Evolutionary conservation across 257 asterid genomes (phyloP), one percentile per base, ranked within the genome.

Genomic region (Cordia subcordata): DNA sequence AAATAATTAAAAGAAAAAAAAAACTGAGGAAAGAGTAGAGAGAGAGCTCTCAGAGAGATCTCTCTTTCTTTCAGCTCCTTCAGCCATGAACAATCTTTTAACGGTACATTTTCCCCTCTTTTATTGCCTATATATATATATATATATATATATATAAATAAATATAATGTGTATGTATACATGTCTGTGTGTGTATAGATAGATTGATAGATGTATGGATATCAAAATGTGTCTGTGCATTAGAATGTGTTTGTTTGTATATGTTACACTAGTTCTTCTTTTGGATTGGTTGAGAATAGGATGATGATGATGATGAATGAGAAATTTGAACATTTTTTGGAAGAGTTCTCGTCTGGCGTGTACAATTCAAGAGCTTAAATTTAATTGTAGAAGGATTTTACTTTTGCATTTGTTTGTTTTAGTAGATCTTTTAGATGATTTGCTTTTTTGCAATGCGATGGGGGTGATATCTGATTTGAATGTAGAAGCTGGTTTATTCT

Each of bases 11-110:
- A n/a, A n/a, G n/a, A n/a, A n/a, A 42, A 42, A 42, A 6, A 27
- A 6, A 27, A 27, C 4, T 27, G 35, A 27, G 6, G 47, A 42
- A 42, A 42, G 47, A 42, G 47, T 14, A 42, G 47, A 42, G 47
- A 42, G 47, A 42, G 47, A 11, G 15, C 47, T 14, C 14, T 8
- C 12, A 42, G 10, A 68, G 70, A 62, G 67, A 60, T 68, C 63
- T 65, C 60, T 67, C 55, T 58, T 50, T 58, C 61, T 50, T 63
- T 66, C 62, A 20, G 46, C 55, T 61, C 49, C 66, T 83, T 10
- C 47, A 42, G 67, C 13, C 52, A 87, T 85, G 96, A 87, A 87
- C 49, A 90, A 87, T 73, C 96, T 87, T 58, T 70, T 87, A 78
- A 42, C 88, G 75, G 95, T 84, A 72, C 65, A 69, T 65, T 64